Percentiles rank a stretch among this genome's conserved stretches.
Conservation (phyloP, 176 grass and related monocot species). For the Bromus sterilis region DNA sequence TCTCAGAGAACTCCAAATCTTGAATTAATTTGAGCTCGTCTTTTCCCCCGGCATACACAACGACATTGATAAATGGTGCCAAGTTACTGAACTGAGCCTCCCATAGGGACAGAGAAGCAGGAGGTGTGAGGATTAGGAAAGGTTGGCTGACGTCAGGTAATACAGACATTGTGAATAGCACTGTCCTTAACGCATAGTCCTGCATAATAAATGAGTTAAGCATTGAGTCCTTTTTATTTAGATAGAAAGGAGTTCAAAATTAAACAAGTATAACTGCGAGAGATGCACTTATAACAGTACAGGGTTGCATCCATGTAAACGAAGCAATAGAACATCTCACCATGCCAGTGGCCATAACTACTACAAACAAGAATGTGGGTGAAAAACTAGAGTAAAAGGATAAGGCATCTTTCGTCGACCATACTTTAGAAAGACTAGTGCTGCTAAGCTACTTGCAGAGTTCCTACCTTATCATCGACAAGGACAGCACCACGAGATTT, state of each 20-base stretch:
- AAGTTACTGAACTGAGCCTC: constrained; percentile 56
- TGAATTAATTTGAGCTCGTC: constrained; percentile 43
- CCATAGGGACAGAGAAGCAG: constrained; percentile 55
- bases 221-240: neutral
- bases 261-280: neutral
- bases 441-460: neutral
- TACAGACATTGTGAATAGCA: constrained; percentile 56
- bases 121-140: constrained; percentile 60
- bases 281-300: neutral
- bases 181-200: constrained; percentile 59
- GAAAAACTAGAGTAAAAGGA: constrained; percentile 11
- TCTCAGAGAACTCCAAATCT: constrained; percentile 49
- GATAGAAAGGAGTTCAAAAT: neutral
- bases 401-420: neutral
- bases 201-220: constrained; percentile 27
- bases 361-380: neutral
- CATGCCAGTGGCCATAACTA: neutral
- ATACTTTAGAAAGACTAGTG: neutral
- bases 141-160: constrained; percentile 43
- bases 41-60: constrained; percentile 64
- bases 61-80: constrained; percentile 56
- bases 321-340: neutral
- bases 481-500: constrained; percentile 57
- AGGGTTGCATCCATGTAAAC: neutral
- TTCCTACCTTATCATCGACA: constrained; percentile 69